Evolutionary conservation across 345 rosid species (phyloP), one percentile per base, ranked within the genome.

Genomic region (Brassica cretica): DNA sequence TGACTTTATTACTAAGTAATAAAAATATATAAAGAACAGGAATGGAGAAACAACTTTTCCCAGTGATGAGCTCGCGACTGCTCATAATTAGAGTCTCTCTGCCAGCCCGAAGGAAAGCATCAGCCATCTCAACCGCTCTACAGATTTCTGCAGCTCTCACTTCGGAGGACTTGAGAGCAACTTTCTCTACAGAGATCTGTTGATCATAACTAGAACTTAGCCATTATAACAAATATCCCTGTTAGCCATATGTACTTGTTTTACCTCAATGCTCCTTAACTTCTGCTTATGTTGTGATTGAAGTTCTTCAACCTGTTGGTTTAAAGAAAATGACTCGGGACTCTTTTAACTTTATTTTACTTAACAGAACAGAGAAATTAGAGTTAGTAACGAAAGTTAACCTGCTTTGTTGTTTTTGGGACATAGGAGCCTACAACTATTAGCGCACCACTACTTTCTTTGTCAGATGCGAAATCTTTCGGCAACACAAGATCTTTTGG

Each of bases 401-500:
- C 98, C 98, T 94, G 98, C 78, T 88, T 88, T 66, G 98, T 94
- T 75, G 97, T 94, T 82, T 94, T 94, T 0, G 98, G 97, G 76
- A 94, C 98, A 87, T 90, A 94, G 60, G 98, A 94, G 37, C 98
- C 98, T 58, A 94, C 97, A 84, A 92, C 89, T 27, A 94, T 88
- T 19, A 94, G 88, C 19, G 89, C 98, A 70, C 98, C 98, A 51
- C 71, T 88, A 71, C 73, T 84, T 71, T 89, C 89, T 80, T 80
- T 82, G 75, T 80, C 84, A 44, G 86, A 79, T 76, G 90, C 92
- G 19, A 90, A 83, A 86, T 94, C 93, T 82, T 85, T 90, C 0
- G 97, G 97, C 70, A 87, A 84, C 68, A 92, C 83, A 58, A 87
- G 96, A 84, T 91, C 87, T 86, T 85, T 90, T 19, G 93, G 88